Evolutionary conservation across 2,329 filamentous ascomycete species (phyloP), one percentile per base, ranked within the genome.

Genomic region (Rhinocladiella similis): DNA sequence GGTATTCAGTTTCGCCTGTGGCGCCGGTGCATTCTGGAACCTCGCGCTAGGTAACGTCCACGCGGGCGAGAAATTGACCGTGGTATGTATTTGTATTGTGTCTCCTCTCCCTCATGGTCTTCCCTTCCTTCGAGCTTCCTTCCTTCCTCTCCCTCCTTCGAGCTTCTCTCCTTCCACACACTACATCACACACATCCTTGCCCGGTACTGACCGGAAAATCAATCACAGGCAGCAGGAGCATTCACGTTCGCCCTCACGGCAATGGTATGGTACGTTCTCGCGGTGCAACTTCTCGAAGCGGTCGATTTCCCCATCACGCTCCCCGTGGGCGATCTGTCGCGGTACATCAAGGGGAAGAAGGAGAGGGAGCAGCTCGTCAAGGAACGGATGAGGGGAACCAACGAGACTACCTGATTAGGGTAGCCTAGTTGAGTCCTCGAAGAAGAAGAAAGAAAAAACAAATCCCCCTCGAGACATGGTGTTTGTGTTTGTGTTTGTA

Each of bases 291-390:
- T 84, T 61, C 70, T 85, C 7, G 80, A 77, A 5, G 70, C 75
- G 5, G 72, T 84, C n/a, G 80, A 84, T 61, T 84, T 84, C 60
- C 82, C 82, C 0, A 64, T 84, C 42, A 69, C 76, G 14, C 64
- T 85, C 2, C 82, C 82, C 0, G 78, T 85, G 1, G 82, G 82
- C 0, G 81, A 85, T 63, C 63, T 85, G n/a, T 80, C 76, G 47
- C 73, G 68, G 2, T 51, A 82, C 3, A 69, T 83, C 50, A 4
- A 69, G 61, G 57, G 60, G 16, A 54, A 57, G 29, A 55, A 41
- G 19, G 53, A 62, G 33, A 50, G 50, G 35, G 36, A 36, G 2
- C 20, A 36, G 2, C 20, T 29, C 20, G 42, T n/a, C 14, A 51
- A 56, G 39, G 36, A 43, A 33, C 19, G 46, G 2, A 29, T 22